Conservation (phyloP, 306 rosid species). For the Medicago arabica region DNA sequence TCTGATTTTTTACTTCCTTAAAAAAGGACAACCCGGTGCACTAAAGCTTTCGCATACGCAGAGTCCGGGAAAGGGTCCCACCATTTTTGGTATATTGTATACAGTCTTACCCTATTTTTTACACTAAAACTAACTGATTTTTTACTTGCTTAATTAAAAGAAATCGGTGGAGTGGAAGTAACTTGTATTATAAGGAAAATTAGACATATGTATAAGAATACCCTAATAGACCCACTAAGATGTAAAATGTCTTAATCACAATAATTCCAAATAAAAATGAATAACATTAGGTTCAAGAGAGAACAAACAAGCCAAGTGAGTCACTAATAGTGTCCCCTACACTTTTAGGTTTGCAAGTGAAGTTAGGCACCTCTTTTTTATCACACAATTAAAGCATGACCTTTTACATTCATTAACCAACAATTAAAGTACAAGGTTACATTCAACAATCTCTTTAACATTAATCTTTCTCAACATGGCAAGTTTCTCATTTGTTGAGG, state of each 20-base stretch:
- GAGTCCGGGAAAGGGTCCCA: too few relatives aligned
- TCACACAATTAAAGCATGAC: constrained; percentile 15
- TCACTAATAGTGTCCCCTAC: constrained; percentile 12
- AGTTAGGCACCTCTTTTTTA: constrained; percentile 19
- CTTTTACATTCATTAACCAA: constrained; percentile 36
- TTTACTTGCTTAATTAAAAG: too few relatives aligned
- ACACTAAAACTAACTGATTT: too few relatives aligned
- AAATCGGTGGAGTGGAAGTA: too few relatives aligned
- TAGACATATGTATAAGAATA: background rate
- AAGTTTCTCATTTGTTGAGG: constrained; percentile 40
- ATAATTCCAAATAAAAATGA: background rate
- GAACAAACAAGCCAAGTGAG: background rate
- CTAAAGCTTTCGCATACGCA: too few relatives aligned
- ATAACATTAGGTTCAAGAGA: background rate
- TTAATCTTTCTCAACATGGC: constrained; percentile 38
- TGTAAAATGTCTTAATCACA: background rate
- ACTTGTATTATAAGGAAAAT: background rate
- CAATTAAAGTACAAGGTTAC: constrained; percentile 35
- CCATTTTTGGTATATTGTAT: too few relatives aligned
- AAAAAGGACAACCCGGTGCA: too few relatives aligned
- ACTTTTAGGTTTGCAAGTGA: constrained; percentile 34
- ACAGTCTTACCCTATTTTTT: too few relatives aligned
- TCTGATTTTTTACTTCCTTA: too few relatives aligned
- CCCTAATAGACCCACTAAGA: background rate
- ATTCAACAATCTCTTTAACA: constrained; percentile 35